Evolutionary conservation across 2,329 filamentous ascomycete genomes (phyloP).

Genomic region (Nothopassalora personata): DNA sequence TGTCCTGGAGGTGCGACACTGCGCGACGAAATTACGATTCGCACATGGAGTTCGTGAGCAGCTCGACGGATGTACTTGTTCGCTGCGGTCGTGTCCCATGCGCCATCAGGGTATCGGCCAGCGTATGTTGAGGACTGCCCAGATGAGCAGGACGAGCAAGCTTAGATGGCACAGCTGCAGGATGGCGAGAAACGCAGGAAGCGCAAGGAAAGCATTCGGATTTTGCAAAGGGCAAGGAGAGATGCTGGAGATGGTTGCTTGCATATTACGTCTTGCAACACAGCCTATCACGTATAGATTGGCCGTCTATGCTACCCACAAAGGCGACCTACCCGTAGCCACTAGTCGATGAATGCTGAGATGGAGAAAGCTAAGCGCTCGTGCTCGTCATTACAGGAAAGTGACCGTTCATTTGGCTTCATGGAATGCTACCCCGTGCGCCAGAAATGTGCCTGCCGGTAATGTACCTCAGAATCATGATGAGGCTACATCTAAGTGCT

Average conservation of each 20-base stretch:
- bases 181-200: no score
- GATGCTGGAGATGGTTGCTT: no score
- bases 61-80: no score
- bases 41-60: no score
- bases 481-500: slow-evolving; percentile 24
- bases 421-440: neutral
- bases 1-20: no score
- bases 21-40: no score
- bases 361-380: neutral
- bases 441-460: neutral
- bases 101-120: neutral
- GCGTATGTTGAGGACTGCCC: neutral
- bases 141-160: neutral
- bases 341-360: neutral
- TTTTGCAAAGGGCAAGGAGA: no score
- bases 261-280: no score
- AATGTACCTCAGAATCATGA: neutral
- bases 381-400: neutral
- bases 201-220: no score
- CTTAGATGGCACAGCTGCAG: no score
- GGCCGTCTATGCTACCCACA: no score
- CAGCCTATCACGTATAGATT: no score
- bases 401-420: neutral
- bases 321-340: neutral
- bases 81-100: neutral